A percentile compares a stretch with the other conserved stretches of the same genome.
phyloP scores from a whole-genome alignment of 2,329 filamentous ascomycete genomes.

The Xylariaceae sp. region DNA sequence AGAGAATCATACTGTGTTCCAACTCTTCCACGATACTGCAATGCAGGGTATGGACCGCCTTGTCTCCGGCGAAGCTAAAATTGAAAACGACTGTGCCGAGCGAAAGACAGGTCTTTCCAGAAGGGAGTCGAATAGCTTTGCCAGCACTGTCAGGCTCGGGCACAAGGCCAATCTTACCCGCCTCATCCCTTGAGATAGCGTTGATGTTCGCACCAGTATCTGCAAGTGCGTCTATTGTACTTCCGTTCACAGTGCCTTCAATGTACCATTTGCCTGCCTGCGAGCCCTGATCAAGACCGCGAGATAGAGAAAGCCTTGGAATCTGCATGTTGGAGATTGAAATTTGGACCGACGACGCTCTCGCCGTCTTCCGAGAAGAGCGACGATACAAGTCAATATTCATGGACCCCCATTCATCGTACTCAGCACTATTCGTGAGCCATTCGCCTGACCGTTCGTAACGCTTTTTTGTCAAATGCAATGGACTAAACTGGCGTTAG shows the following conservation, averaged over 20 bases:
- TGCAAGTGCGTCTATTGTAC: not conserved
- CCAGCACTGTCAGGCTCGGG: not conserved
- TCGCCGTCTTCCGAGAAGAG: too few relatives aligned
- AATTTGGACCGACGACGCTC: too few relatives aligned
- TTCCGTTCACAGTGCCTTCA: not conserved
- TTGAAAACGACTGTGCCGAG: not conserved
- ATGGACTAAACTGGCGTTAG: too few relatives aligned
- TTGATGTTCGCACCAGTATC: slow-evolving; percentile 6
- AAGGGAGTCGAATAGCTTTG: slow-evolving; percentile 5
- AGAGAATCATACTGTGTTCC: slow-evolving; percentile 4
- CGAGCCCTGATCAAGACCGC: too few relatives aligned
- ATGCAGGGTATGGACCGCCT: not conserved
- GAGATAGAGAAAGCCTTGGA: too few relatives aligned
- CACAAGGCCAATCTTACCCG: not conserved
- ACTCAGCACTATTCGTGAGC: too few relatives aligned
- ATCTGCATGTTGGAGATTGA: too few relatives aligned
- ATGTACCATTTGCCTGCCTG: slow-evolving; percentile 15
- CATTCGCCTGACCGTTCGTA: too few relatives aligned
- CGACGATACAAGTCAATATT: too few relatives aligned
- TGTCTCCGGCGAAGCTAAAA: slow-evolving; percentile 7
- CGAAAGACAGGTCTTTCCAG: slow-evolving; percentile 8
- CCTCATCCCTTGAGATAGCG: slow-evolving; percentile 6
- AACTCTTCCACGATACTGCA: slow-evolving; percentile 4
- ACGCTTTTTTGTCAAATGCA: too few relatives aligned
- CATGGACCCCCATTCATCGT: too few relatives aligned